These are phyloP conservation scores for Pseudognaphalium luteoalbum DNA, from an alignment of 129 eudicot species.

Conservation along the genomic window DNA sequence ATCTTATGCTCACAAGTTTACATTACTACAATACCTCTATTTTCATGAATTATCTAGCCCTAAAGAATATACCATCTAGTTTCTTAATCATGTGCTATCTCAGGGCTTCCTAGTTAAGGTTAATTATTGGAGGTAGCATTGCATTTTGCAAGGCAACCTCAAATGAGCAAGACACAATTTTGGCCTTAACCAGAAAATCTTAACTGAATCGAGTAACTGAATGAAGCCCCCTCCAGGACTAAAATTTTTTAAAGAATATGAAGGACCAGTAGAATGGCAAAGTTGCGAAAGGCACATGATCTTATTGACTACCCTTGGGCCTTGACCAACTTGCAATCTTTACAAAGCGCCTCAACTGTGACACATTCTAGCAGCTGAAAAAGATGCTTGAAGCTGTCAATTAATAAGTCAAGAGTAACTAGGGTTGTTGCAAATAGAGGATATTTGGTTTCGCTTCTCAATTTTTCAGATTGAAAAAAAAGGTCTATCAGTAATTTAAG, in stretches of 20 bases:
- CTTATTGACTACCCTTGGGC: too few relatives aligned
- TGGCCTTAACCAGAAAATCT: not conserved
- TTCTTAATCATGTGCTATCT: not conserved
- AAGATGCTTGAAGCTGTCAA: not conserved
- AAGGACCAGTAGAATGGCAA: not conserved
- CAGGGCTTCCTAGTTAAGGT: not conserved
- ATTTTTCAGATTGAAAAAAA: not conserved
- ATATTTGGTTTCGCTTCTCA: not conserved
- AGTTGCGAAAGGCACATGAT: too few relatives aligned
- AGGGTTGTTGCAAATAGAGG: not conserved
- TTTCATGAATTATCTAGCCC: too few relatives aligned
- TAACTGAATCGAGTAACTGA: not conserved
- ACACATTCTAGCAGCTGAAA: not conserved
- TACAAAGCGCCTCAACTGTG: too few relatives aligned
- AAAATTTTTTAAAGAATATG: too few relatives aligned
- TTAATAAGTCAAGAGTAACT: not conserved
- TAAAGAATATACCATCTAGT: not conserved
- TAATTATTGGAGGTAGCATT: too few relatives aligned
- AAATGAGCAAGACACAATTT: not conserved
- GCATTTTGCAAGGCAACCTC: not conserved
- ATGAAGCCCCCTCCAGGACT: not conserved
- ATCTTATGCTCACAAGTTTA: not conserved
- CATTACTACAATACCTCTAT: too few relatives aligned
- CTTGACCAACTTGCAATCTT: too few relatives aligned
- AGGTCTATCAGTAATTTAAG: not conserved